Conservation (phyloP, 371 early-diverging fungal genomes). For the Synchytrium microbalum region DNA sequence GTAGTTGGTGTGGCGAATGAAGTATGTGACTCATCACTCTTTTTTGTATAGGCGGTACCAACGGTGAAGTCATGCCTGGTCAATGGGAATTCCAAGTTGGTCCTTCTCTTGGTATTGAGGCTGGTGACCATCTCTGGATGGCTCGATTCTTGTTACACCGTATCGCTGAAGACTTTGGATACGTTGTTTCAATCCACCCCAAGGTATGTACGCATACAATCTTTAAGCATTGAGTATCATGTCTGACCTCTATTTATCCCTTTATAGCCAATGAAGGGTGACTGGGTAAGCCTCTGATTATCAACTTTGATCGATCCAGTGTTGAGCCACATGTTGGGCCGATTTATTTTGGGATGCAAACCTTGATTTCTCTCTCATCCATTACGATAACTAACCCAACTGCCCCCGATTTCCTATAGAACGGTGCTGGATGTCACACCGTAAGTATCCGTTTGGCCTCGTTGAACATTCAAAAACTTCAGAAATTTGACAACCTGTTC, state of each 20-base stretch:
- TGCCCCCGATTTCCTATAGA: constrained; percentile 42
- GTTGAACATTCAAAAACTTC: too few species aligned
- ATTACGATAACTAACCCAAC: too few species aligned
- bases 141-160: constrained; percentile 50
- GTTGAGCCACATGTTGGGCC: too few species aligned
- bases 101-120: constrained; percentile 49
- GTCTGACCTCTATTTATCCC: constrained; percentile 24
- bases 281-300: constrained; percentile 48
- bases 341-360: too few species aligned
- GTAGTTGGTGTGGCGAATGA: neutral
- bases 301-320: too few species aligned
- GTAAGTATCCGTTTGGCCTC: too few species aligned
- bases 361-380: too few species aligned
- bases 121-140: constrained; percentile 48
- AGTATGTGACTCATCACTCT: neutral
- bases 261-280: constrained; percentile 44
- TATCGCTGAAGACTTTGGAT: constrained; percentile 53
- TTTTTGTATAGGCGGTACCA: constrained; percentile 32
- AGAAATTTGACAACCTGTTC: too few species aligned
- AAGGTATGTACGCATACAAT: constrained; percentile 9
- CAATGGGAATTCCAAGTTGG: constrained; percentile 58
- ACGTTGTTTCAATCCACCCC: constrained; percentile 45
- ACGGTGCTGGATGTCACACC: constrained; percentile 45
- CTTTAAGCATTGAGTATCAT: neutral
- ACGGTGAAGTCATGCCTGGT: constrained; percentile 52